Evolutionary conservation across 2,329 filamentous ascomycete genomes (phyloP), one percentile per base, ranked within the genome.

Genomic region (Beauveria rudraprayagi): DNA sequence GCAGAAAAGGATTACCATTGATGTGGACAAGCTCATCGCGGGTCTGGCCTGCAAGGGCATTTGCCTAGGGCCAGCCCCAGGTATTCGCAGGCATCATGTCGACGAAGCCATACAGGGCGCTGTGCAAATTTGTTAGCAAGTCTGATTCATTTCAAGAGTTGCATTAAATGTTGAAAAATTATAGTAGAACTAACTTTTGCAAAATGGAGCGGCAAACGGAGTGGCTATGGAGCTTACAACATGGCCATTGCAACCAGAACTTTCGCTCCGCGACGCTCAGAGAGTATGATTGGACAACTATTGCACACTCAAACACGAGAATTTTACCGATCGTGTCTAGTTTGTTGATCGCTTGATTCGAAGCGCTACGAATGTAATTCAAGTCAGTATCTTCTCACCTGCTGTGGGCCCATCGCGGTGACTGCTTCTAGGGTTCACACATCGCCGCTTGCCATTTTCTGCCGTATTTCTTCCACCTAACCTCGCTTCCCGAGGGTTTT

Each of bases 91-190:
- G 24, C 26, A 57, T 40, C 53, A 47, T 7, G 54, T 62, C n/a
- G 60, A 62, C 54, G 54, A 62, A 22, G 60, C 60, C 5, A 62
- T 62, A 30, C 60, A 56, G 14, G 60, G 58, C 17, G 60, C 60
- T 19, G 60, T 62, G 17, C 52, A 56, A 16, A 30, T 51, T 10
- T 53, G 11, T 14, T 28, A 22, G 24, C 4, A 16, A 17, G 26
- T 3, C 30, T 34, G 11, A 34, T 14, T 14, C 1, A 5, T 34
- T 34, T 34, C 30, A 14, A 34, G 5, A 34, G 30, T 34, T 34
- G 30, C 11, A 14, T 34, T 34, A 34, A 34, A 34, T 14, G 30
- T 34, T 5, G 30, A 34, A 34, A 11, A 1, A 34, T 34, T 34
- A 11, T 34, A 34, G 11, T 34, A 34, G 11, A 34, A 34, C 30